Evolutionary conservation across 2,329 filamentous ascomycete genomes (phyloP), one percentile per base, ranked within the genome.

Genomic region (Neofusicoccum ribis): DNA sequence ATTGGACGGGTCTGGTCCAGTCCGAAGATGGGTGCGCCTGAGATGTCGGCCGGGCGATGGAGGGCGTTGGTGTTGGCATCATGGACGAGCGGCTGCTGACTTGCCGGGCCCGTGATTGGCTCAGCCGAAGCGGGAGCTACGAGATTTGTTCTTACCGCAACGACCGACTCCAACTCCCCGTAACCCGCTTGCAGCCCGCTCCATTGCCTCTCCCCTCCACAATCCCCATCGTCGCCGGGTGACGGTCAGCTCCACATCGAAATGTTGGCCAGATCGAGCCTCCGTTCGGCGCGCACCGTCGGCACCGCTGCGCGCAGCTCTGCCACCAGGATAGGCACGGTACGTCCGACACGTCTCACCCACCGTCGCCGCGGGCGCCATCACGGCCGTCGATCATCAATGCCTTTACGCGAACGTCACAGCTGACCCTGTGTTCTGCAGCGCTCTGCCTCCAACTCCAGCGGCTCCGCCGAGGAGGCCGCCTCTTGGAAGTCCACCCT

Each of bases 181-280:
- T 63, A 63, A 63, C 61, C 61, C 61, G 61, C 61, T 27, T 39
- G 49, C 61, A 41, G 47, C 34, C 59, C 59, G 59, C 61, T 51
- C 54, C 63, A 65, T 71, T 70, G 70, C 73, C 70, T 70, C 74
- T 69, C 66, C 72, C 70, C 69, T 71, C 72, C 75, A 75, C 77
- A 70, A 71, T 70, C 72, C 67, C 68, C 70, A 70, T 71, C 69
- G 68, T 71, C 67, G 70, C 70, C 62, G 72, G 72, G 72, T 70
- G 68, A 71, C 75, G 72, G 76, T 75, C 76, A 76, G 72, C 76
- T 73, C 72, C 72, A 71, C 69, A 71, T 69, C 86, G 90, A 81
- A 80, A 97, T 98, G 94, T 89, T 97, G 87, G 91, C 92, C 84
- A 91, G 93, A 87, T 92, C 93, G 83, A 88, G 88, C 84, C 84